phyloP scores from a whole-genome alignment of 805 yeast genomes.

The Grigorovia humatica region DNA sequence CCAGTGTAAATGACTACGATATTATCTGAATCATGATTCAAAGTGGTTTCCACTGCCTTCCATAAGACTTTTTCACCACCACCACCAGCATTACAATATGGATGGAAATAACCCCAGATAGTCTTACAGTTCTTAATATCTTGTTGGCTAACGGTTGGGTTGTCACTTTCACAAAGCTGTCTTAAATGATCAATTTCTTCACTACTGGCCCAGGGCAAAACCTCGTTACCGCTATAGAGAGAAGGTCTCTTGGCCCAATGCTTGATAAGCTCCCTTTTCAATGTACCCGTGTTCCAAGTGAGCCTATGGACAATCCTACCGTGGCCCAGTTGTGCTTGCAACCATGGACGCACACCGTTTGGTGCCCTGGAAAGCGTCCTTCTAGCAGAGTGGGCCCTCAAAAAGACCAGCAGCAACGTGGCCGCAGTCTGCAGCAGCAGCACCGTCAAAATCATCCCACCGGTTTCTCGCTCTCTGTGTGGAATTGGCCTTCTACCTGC shows the following conservation, averaged over 20 bases:
- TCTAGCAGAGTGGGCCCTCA: slow-evolving; percentile 6
- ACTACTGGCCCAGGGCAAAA: background rate
- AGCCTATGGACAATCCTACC: background rate
- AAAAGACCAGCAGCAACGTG: slow-evolving; percentile 2
- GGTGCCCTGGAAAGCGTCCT: slow-evolving; percentile 3
- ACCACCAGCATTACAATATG: slow-evolving; percentile 92
- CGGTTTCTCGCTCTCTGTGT: background rate
- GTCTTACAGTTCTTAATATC: slow-evolving; percentile 11
- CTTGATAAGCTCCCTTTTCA: slow-evolving; percentile 31
- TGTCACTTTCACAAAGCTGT: background rate
- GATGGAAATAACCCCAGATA: slow-evolving; percentile 85
- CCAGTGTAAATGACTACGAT: slow-evolving; percentile 68
- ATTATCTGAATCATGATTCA: slow-evolving; percentile 38
- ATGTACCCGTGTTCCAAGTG: slow-evolving; percentile 21
- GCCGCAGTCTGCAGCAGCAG: slow-evolving; percentile 2
- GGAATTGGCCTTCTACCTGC: background rate
- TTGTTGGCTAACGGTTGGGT: background rate
- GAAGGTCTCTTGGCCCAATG: slow-evolving; percentile 23
- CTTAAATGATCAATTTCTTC: background rate
- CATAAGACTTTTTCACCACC: slow-evolving; percentile 97
- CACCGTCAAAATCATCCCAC: background rate
- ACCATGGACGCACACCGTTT: background rate
- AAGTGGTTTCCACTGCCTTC: slow-evolving; percentile 77
- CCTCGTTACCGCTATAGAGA: slow-evolving; percentile 9
- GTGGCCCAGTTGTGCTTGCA: background rate